Evolutionary conservation across 371 early-diverging fungal species (phyloP), one percentile per base, ranked within the genome.

Genomic region (Zopfochytrium polystomum): DNA sequence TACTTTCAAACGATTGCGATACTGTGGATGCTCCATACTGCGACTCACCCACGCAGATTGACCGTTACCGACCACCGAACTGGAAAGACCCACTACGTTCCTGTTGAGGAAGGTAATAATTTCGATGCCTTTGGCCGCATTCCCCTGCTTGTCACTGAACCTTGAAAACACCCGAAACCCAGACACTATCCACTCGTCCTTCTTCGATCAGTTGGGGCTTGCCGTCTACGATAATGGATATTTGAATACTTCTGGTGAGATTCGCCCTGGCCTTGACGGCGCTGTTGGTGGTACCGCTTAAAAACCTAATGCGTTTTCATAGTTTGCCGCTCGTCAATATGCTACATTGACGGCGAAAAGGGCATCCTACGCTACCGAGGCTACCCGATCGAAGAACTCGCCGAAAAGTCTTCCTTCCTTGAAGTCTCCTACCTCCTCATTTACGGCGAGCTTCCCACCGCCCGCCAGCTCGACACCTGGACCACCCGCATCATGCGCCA

Each of bases 291-390:
- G 15, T 15, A 11, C 23, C 18, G 23, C 52, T 52, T 13, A 52
- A 20, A 15, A 52, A 15, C 31, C 13, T 20, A 13, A 11, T 18
- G 15, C 1, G 18, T n/a, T 54, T 32, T 11, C 20, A 4, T 32
- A 54, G 76, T 76, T 3, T 76, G 76, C 52, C 59, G 69, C 22
- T 84, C 75, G 51, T 62, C 80, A 33, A 84, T 83, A 63, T 80
- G 76, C 30, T 79, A 83, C 58, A 84, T 85, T 63, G 84, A 86
- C 64, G 86, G 86, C 47, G 86, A 85, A 51, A 73, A 76, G 51
- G 85, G 84, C n/a, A 70, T 70, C 44, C 63, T 70, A 4, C 22
- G 70, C 27, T 85, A 83, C 64, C 73, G 83, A 20, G 77, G 76
- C 9, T 77, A 77, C 59, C 65, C 70, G 46, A 77, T 77, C 47